These are phyloP conservation scores for Neurospora sp. DNA, from an alignment of 495 filamentous ascomycete genomes.

Conservation along the genomic window DNA sequence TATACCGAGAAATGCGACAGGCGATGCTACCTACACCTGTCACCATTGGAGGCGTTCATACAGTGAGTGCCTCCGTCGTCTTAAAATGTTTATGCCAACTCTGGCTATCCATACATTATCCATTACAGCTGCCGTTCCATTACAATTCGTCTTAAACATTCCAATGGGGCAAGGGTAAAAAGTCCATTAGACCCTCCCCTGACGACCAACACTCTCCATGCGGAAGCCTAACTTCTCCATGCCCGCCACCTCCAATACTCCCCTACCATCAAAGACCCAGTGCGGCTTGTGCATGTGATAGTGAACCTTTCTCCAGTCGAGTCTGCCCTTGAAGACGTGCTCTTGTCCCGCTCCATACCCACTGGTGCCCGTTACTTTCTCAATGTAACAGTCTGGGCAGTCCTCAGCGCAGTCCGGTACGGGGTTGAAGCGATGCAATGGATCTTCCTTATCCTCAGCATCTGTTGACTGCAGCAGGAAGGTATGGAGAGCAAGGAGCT, in stretches of 20 bases:
- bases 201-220: slow-evolving; percentile 41
- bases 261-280: slow-evolving; percentile 61
- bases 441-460: slow-evolving; percentile 8
- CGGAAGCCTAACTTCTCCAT: slow-evolving; percentile 48
- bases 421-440: slow-evolving; percentile 18
- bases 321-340: slow-evolving; percentile 16
- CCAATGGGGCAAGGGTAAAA: not conserved
- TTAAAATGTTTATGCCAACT: not conserved
- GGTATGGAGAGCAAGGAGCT: slow-evolving; percentile 24
- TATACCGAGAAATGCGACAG: not conserved
- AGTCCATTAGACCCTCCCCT: not conserved
- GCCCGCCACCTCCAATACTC: slow-evolving; percentile 45
- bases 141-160: not conserved
- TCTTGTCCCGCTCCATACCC: slow-evolving; percentile 16
- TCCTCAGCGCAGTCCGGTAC: slow-evolving; percentile 23
- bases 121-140: not conserved
- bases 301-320: slow-evolving; percentile 44
- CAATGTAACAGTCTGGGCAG: slow-evolving; percentile 29
- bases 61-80: not conserved
- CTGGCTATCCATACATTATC: not conserved
- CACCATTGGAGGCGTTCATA: not conserved
- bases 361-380: slow-evolving; percentile 14
- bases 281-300: slow-evolving; percentile 52
- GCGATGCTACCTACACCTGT: not conserved
- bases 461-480: slow-evolving; percentile 9